Evolutionary conservation across 2,329 filamentous ascomycete genomes (phyloP), one percentile per base, ranked within the genome.

Genomic region (Thelonectria blattea): DNA sequence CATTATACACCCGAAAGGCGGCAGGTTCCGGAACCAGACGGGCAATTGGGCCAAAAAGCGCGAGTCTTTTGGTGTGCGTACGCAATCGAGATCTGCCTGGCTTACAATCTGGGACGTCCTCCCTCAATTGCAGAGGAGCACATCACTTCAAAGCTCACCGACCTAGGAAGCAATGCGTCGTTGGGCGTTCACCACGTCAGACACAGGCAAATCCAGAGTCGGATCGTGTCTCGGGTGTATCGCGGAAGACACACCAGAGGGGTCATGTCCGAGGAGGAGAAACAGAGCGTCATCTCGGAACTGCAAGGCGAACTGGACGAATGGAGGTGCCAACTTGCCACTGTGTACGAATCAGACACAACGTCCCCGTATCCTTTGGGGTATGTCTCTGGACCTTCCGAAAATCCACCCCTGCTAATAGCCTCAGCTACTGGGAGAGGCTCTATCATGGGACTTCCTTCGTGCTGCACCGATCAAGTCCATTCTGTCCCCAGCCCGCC

Each of bases 401-500:
- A 0, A 39, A 12, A 7, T 1, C 3, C 2, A 17, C 22, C 2
- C 22, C 22, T 24, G 9, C 5, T 11, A 3, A 1, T 3, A 10
- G 8, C 39, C 27, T 1, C 1, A 62, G 60, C 5, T 62, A 59
- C 17, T 62, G 60, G 60, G 55, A 62, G 14, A 17, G 60, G 5
- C 50, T 62, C 3, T 56, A 62, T 52, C 50, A 58, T 17, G 46
- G 50, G 22, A 62, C 60, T 8, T 50, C 60, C 1, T 58, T 55
- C 24, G 56, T 62, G 9, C 46, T 62, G 18, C 60, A 62, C 42
- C 50, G 60, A 37, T 52, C 60, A 5, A 59, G 60, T 18, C 60
- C 60, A 22, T 42, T 62, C 2, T 54, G 52, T 20, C 58, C 52
- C 14, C 24, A 50, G 8, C 58, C 58, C 5, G 27, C 48, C 10